phyloP scores from a whole-genome alignment of 2,329 filamentous ascomycete species.

The Fusarium virguliforme region DNA sequence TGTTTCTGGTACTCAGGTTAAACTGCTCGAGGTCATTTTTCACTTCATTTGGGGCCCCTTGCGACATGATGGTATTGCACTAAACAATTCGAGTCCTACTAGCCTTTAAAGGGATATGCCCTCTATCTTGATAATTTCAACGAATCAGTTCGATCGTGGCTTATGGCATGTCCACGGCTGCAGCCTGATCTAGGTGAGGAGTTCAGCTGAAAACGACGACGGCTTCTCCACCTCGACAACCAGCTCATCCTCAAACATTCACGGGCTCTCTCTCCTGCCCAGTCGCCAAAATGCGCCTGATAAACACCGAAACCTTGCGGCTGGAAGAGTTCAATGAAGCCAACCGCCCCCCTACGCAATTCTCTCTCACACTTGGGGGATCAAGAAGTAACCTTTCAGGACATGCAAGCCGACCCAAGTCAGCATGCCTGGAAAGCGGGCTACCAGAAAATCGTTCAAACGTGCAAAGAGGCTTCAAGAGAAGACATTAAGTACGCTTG shows the following conservation, averaged over 20 bases:
- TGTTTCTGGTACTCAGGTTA: too few species aligned
- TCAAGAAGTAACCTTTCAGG: neutral
- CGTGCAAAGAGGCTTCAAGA: neutral
- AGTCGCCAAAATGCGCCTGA: neutral
- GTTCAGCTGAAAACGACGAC: neutral
- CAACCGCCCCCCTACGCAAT: neutral
- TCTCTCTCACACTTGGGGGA: neutral
- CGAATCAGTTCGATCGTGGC: neutral
- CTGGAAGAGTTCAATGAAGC: neutral
- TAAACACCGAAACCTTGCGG: rapidly evolving
- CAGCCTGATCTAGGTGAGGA: neutral
- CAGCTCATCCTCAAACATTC: neutral
- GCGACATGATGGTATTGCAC: neutral
- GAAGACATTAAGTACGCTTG: neutral
- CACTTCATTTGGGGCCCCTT: neutral
- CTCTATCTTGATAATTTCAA: neutral
- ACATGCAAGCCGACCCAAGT: neutral
- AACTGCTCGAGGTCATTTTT: neutral
- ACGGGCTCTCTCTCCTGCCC: neutral
- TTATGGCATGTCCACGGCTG: neutral
- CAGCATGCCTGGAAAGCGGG: neutral
- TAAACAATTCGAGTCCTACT: neutral
- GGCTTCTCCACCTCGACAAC: neutral
- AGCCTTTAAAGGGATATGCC: neutral
- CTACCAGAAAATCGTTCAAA: neutral